These are phyloP conservation scores for Acanthamoeba castellanii DNA, from an alignment of 208 protist genomes.

Conservation along the genomic window DNA sequence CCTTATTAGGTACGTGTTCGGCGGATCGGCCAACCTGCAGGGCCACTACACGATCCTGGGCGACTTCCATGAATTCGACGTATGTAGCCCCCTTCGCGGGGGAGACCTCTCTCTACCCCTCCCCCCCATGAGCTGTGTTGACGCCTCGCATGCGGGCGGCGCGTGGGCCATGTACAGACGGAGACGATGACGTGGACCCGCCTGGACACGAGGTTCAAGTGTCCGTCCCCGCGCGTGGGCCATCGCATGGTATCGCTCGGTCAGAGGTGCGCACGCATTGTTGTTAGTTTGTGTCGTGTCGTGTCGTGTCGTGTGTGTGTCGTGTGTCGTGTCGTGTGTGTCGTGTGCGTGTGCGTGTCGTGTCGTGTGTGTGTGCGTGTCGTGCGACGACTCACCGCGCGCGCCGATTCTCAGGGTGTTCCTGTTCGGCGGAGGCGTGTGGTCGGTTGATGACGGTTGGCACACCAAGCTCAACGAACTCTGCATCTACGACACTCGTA, in stretches of 20 bases:
- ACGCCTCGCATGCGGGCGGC: background rate
- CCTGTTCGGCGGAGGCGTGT: slow-evolving; percentile 37
- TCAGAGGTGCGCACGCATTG: background rate
- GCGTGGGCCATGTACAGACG: background rate
- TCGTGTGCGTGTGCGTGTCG: background rate
- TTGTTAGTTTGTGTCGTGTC: background rate
- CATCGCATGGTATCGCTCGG: slow-evolving; percentile 44
- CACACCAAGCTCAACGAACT: slow-evolving; percentile 22
- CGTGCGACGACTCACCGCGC: too few relatives aligned
- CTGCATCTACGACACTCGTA: slow-evolving; percentile 58
- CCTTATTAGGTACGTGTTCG: slow-evolving; percentile 1
- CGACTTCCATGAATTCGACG: slow-evolving; percentile 42
- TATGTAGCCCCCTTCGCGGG: too few relatives aligned
- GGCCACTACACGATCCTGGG: slow-evolving; percentile 21
- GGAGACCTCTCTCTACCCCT: background rate
- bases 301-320: background rate
- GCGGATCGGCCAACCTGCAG: background rate
- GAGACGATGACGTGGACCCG: slow-evolving; percentile 45
- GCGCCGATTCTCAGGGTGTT: background rate
- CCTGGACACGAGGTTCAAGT: background rate
- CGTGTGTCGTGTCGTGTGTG: background rate
- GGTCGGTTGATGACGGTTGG: background rate
- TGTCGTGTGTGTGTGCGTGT: background rate
- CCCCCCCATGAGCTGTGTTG: background rate
- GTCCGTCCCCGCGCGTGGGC: slow-evolving; percentile 13